Percentiles rank a stretch among this genome's conserved stretches.
Evolutionary conservation across 108 stramenopile genomes (phyloP).

Genomic region (Cyclotella cryptica): DNA sequence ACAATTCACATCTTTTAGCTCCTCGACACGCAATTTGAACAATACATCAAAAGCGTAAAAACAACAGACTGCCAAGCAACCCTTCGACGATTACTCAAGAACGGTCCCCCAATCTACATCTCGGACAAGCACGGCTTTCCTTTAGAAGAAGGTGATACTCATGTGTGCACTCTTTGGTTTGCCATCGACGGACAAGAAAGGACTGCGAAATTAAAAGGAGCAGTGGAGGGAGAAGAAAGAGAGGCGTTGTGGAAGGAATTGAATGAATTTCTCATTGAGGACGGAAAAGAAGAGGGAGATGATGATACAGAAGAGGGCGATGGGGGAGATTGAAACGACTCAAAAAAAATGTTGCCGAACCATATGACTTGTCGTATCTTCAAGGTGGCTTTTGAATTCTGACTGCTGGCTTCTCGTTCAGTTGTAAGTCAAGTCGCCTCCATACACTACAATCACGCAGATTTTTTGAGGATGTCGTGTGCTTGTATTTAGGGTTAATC

Average conservation of each 20-base stretch:
- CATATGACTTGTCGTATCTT: too few relatives aligned
- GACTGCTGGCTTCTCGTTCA: too few relatives aligned
- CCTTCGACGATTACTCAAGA: constrained; percentile 66
- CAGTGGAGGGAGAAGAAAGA: constrained; percentile 77
- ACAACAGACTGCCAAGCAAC: constrained; percentile 87
- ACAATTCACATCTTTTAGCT: constrained; percentile 18
- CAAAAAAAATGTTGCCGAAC: too few relatives aligned
- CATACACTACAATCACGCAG: too few relatives aligned
- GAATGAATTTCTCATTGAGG: constrained; percentile 78
- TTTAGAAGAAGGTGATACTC: constrained; percentile 68
- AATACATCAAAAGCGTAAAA: constrained; percentile 65
- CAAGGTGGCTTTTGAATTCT: too few relatives aligned
- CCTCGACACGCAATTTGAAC: constrained; percentile 56
- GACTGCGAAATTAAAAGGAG: constrained; percentile 69
- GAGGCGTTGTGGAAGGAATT: constrained; percentile 71
- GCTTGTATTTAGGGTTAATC: too few relatives aligned
- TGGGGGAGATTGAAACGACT: background rate
- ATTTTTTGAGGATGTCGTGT: too few relatives aligned
- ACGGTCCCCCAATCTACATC: constrained; percentile 82
- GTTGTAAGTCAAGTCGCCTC: too few relatives aligned
- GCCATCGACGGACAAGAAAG: constrained; percentile 61
- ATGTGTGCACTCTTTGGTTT: constrained; percentile 77
- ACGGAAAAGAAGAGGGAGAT: constrained; percentile 81
- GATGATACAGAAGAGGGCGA: constrained; percentile 59
- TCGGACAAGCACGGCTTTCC: constrained; percentile 76